Conservation (phyloP, 495 filamentous ascomycete species). For the Thermothielavioides terrestris region DNA sequence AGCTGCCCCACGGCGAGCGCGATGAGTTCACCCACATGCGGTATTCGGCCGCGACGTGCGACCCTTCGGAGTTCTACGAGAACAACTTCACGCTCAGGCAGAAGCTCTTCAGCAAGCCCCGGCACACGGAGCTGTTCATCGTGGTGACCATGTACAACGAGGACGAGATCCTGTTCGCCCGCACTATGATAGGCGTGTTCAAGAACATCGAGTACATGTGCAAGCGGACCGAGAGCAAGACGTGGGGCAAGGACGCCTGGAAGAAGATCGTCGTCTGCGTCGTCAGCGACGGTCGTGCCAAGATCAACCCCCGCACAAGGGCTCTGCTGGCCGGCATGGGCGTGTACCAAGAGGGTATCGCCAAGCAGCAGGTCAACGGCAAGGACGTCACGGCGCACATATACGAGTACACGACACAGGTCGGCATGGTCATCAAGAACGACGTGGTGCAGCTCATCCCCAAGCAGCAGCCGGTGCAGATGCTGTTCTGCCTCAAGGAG, state of each 20-base stretch:
- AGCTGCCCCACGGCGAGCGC: slow-evolving; percentile 80
- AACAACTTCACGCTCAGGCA: slow-evolving; percentile 91
- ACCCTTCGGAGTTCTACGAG: slow-evolving; percentile 77
- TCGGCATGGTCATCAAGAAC: slow-evolving; percentile 79
- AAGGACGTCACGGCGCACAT: slow-evolving; percentile 98
- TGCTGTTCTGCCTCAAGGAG: slow-evolving; percentile 98
- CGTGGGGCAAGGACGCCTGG: slow-evolving; percentile 98
- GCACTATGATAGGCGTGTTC: slow-evolving; percentile 95
- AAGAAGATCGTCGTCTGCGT: slow-evolving; percentile 99
- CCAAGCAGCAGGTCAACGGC: slow-evolving; percentile 93
- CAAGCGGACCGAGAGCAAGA: slow-evolving; percentile 79
- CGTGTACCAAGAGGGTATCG: slow-evolving; percentile 96
- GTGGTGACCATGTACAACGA: slow-evolving; percentile 99
- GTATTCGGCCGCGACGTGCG: slow-evolving; percentile 94
- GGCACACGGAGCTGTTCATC: slow-evolving; percentile 95
- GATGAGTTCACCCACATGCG: slow-evolving; percentile 99
- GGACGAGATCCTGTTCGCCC: slow-evolving; percentile 90
- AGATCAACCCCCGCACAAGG: slow-evolving; percentile 89
- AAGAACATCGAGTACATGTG: slow-evolving; percentile 99
- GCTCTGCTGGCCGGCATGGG: slow-evolving; percentile 89
- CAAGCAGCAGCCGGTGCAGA: slow-evolving; percentile 75
- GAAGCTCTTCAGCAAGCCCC: slow-evolving; percentile 82
- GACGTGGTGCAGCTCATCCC: slow-evolving; percentile 75
- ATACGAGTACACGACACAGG: slow-evolving; percentile 97
- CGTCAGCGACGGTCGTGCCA: slow-evolving; percentile 94